phyloP scores from a whole-genome alignment of 2,329 filamentous ascomycete species.

The Sclerotinia nivalis region DNA sequence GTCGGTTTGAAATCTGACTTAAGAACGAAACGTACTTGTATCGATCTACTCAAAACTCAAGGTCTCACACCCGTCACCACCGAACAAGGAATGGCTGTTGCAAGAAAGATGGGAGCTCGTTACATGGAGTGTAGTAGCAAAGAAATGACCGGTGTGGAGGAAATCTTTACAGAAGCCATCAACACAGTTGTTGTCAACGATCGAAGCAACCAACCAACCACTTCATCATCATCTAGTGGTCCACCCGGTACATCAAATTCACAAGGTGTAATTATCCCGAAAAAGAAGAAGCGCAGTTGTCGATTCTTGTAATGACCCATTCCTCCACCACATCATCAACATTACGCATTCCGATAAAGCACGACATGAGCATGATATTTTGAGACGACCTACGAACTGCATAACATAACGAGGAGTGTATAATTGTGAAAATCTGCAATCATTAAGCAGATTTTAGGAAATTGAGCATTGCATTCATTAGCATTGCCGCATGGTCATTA shows the following conservation, averaged over 20 bases:
- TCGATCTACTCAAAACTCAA: conserved; percentile 97
- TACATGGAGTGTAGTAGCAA: conserved; percentile 99
- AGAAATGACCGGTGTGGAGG: conserved; percentile 93
- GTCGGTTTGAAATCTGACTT: conserved; percentile 97
- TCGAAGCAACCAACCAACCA: conserved; percentile 52
- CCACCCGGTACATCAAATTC: conserved; percentile 41
- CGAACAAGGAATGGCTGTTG: conserved; percentile 84
- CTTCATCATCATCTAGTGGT: conserved; percentile 23
- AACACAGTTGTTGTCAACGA: conserved; percentile 85
- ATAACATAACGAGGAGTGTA: conserved; percentile 39
- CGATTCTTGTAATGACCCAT: conserved; percentile 62
- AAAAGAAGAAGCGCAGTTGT: conserved; percentile 85
- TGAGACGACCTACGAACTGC: conserved; percentile 39
- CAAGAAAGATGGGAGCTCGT: conserved; percentile 87
- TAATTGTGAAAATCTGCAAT: conserved; percentile 26
- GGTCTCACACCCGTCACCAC: conserved; percentile 91
- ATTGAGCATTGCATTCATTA: conserved; percentile 28
- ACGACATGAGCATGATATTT: conserved; percentile 32
- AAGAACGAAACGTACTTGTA: conserved; percentile 91
- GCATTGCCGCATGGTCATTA: conserved; percentile 7
- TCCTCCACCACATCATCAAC: conserved; percentile 13
- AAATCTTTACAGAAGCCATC: conserved; percentile 92
- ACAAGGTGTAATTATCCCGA: conserved; percentile 45
- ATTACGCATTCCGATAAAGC: conserved; percentile 15
- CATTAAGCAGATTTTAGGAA: conserved; percentile 12